phyloP scores from a whole-genome alignment of 345 rosid species.

The Linum tenue region DNA sequence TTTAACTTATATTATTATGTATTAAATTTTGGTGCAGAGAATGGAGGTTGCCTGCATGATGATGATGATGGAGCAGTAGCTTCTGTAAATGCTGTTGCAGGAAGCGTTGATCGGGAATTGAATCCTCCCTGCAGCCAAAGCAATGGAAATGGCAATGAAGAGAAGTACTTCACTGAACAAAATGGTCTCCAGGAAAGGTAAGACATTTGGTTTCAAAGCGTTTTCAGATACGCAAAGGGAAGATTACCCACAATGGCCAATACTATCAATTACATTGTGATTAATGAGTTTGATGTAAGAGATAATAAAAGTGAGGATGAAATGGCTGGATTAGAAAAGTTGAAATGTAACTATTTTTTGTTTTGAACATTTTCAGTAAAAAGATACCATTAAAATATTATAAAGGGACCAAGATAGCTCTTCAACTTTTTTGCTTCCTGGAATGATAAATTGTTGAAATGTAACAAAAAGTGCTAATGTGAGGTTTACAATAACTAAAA shows the following conservation, averaged over 20 bases:
- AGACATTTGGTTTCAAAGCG: background rate
- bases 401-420: too few relatives aligned
- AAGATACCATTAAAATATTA: too few relatives aligned
- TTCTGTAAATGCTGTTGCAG: constrained; percentile 5
- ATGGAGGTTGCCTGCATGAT: background rate
- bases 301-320: too few relatives aligned
- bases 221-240: background rate
- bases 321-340: too few relatives aligned
- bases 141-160: constrained; percentile 25
- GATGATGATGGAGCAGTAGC: background rate
- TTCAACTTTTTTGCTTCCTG: too few relatives aligned
- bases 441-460: too few relatives aligned
- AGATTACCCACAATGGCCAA: constrained; percentile 11
- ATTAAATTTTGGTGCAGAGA: background rate
- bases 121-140: constrained; percentile 19
- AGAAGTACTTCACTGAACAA: constrained; percentile 30
- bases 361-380: too few relatives aligned
- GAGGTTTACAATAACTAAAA: too few relatives aligned
- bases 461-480: too few relatives aligned
- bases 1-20: too few relatives aligned
- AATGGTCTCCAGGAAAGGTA: constrained; percentile 44
- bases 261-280: background rate
- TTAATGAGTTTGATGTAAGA: too few relatives aligned
- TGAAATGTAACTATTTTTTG: too few relatives aligned
- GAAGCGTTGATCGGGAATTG: constrained; percentile 21